Percentiles rank a stretch among this genome's conserved stretches.
Evolutionary conservation across 2,329 filamentous ascomycete genomes (phyloP).

Genomic region (Pseudopyricularia cyperi): DNA sequence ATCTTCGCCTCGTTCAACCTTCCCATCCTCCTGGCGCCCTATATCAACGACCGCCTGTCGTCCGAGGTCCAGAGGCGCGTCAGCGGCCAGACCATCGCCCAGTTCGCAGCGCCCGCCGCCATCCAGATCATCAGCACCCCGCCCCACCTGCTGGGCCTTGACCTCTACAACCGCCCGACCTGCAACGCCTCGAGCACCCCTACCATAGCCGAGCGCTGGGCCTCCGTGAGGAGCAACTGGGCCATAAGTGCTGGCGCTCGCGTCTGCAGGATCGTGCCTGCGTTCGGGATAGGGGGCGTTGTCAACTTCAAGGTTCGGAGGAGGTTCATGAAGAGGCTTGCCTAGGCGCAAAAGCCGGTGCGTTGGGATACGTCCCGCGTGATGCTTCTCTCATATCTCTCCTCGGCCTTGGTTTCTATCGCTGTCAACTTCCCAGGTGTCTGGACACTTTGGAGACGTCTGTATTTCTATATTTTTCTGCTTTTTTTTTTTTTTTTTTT

Average conservation of each 20-base stretch:
- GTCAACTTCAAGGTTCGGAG: conserved; percentile 64
- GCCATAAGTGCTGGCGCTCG: conserved; percentile 58
- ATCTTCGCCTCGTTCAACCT: conserved; percentile 91
- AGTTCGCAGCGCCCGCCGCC: conserved; percentile 67
- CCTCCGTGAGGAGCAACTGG: conserved; percentile 63
- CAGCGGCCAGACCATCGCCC: conserved; percentile 51
- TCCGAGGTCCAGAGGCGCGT: conserved; percentile 36
- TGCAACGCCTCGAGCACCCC: conserved; percentile 18
- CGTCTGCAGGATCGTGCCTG: conserved; percentile 75
- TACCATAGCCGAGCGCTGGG: conserved; percentile 46
- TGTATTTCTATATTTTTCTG: conserved; percentile 1
- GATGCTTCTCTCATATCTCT: no score
- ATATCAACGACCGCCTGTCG: conserved; percentile 41
- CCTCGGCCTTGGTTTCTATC: no score
- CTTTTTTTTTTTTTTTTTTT: neutral
- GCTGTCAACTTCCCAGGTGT: no score
- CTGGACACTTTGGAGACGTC: neutral
- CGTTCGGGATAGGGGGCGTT: conserved; percentile 79
- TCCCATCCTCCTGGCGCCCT: conserved; percentile 63
- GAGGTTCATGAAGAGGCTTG: conserved; percentile 51
- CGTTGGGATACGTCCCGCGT: no score
- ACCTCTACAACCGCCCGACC: conserved; percentile 65
- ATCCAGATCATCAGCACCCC: conserved; percentile 74
- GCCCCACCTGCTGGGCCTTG: conserved; percentile 71
- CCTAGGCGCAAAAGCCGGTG: no score